Percentiles rank a stretch among this genome's conserved stretches.
Conservation (phyloP, 495 filamentous ascomycete species). For the Lasiosphaeria ovina region DNA sequence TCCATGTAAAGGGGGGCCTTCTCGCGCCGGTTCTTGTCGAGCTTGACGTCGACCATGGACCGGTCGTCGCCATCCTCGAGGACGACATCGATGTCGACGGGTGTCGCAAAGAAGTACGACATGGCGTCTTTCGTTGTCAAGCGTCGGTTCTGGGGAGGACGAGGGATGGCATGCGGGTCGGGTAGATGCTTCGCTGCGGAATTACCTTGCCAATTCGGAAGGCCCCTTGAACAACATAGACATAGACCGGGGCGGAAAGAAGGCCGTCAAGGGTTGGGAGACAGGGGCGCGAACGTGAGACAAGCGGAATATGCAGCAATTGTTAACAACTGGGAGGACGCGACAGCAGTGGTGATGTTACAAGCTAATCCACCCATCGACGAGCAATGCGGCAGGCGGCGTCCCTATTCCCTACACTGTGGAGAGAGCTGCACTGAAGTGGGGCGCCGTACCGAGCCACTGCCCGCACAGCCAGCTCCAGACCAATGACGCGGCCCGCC, state of each 20-base stretch:
- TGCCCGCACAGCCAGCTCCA: neutral
- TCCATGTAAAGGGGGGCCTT: slow-evolving; percentile 97
- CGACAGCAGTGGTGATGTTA: neutral
- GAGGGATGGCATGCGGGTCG: neutral
- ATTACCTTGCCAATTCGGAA: neutral
- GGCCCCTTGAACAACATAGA: neutral
- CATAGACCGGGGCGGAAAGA: neutral
- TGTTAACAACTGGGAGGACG: neutral
- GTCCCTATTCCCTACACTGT: neutral
- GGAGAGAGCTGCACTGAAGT: neutral
- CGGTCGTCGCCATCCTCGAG: slow-evolving; percentile 93
- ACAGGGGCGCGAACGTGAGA: too few species aligned
- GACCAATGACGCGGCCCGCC: neutral
- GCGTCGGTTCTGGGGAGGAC: neutral
- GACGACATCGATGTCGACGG: slow-evolving; percentile 97
- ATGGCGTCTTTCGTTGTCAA: slow-evolving; percentile 48
- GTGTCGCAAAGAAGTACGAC: slow-evolving; percentile 98
- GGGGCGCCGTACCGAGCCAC: neutral
- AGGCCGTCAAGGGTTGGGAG: neutral
- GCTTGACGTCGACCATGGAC: slow-evolving; percentile 93
- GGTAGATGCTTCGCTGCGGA: neutral
- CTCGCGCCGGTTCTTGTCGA: slow-evolving; percentile 94
- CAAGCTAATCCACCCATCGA: neutral
- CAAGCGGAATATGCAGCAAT: too few species aligned
- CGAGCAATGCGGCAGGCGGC: too few species aligned